phyloP scores from a whole-genome alignment of 2,329 filamentous ascomycete species.

The Microascus cirrosus region DNA sequence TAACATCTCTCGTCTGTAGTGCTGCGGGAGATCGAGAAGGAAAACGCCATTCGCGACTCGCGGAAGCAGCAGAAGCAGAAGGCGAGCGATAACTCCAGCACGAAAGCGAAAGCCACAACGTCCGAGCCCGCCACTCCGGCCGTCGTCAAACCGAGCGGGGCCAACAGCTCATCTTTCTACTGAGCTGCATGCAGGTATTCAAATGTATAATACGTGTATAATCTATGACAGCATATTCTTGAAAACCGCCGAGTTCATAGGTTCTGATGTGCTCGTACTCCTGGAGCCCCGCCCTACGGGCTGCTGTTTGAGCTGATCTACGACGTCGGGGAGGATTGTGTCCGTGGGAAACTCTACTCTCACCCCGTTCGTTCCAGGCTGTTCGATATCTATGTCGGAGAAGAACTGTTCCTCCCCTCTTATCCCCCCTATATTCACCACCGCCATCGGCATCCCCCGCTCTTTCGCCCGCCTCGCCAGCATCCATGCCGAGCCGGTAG shows the following conservation, averaged over 20 bases:
- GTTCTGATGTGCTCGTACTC: neutral
- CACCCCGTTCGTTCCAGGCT: slow-evolving; percentile 39
- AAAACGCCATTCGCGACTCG: slow-evolving; percentile 40
- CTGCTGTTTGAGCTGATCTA: slow-evolving; percentile 30
- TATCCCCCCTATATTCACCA: slow-evolving; percentile 80
- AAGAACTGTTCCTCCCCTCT: slow-evolving; percentile 70
- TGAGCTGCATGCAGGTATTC: slow-evolving; percentile 16
- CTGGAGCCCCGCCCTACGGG: neutral
- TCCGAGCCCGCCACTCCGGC: slow-evolving; percentile 11
- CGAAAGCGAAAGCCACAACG: neutral
- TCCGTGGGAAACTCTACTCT: slow-evolving; percentile 49
- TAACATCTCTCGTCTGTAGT: slow-evolving; percentile 27
- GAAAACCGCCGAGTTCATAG: slow-evolving; percentile 26
- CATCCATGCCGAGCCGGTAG: slow-evolving; percentile 92
- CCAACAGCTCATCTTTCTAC: slow-evolving; percentile 37
- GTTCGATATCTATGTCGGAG: slow-evolving; percentile 36
- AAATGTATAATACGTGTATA: slow-evolving; percentile 9
- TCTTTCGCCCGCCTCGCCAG: slow-evolving; percentile 76
- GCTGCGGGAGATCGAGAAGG: slow-evolving; percentile 53
- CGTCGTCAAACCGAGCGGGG: slow-evolving; percentile 9
- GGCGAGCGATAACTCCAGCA: slow-evolving; percentile 6
- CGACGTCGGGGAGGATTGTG: slow-evolving; percentile 43
- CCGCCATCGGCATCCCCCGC: slow-evolving; percentile 71
- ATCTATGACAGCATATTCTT: slow-evolving; percentile 49
- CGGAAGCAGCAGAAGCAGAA: slow-evolving; percentile 29